Conservation (phyloP, 1,284 basidiomycete genomes). For the Ganoderma multipileum region DNA sequence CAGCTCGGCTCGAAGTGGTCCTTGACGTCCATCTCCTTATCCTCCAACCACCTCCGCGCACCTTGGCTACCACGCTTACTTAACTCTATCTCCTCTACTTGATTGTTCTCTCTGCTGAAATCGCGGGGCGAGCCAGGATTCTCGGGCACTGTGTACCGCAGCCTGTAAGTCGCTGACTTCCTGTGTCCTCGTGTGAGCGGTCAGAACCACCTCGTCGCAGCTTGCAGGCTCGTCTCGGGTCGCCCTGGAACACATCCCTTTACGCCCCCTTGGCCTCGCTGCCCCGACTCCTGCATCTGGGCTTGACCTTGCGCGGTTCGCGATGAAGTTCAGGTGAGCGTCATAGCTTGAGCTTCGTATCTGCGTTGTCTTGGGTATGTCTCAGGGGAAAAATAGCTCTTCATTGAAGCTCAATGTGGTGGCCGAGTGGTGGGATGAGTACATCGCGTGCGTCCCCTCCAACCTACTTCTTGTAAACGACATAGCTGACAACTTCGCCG, state of each 20-base stretch:
- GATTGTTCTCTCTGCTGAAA: not conserved
- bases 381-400: conserved; percentile 47
- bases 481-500: conserved; percentile 3
- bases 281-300: no score
- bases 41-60: not conserved
- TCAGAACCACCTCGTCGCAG: conserved; percentile 5
- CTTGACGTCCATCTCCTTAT: not conserved
- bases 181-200: conserved; percentile 5
- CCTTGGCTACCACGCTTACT: not conserved
- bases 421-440: conserved; percentile 94
- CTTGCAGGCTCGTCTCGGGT: conserved; percentile 22
- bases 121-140: conserved; percentile 7
- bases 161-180: conserved; percentile 8
- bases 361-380: not conserved
- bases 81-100: not conserved
- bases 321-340: no score
- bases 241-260: conserved; percentile 37
- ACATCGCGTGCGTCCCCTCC: conserved; percentile 72
- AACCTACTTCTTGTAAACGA: not conserved
- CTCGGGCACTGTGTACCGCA: not conserved
- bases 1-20: no score
- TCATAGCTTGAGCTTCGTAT: no score
- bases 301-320: no score
- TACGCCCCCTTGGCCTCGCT: conserved; percentile 33
- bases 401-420: conserved; percentile 94